phyloP scores from a whole-genome alignment of 176 grass and related monocot species.

The Hsuehochloa calcarea region DNA sequence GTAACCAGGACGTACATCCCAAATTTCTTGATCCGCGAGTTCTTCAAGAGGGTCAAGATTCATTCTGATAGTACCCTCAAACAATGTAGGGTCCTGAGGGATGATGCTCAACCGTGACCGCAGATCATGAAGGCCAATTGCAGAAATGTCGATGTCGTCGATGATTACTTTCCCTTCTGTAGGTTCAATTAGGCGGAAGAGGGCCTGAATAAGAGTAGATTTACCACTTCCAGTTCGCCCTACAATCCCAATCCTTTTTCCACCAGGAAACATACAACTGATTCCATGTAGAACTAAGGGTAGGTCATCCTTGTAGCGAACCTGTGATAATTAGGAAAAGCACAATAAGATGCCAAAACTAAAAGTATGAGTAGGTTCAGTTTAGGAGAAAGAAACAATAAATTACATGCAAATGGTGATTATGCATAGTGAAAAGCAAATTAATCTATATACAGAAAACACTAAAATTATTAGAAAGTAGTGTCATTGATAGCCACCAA shows the following conservation, averaged over 20 bases:
- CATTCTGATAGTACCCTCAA: constrained; percentile 89
- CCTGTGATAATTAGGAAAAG: constrained; percentile 41
- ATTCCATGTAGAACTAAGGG: constrained; percentile 82
- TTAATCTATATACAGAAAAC: neutral
- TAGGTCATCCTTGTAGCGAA: constrained; percentile 90
- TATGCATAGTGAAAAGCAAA: neutral
- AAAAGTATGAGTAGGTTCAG: neutral
- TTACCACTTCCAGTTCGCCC: constrained; percentile 99
- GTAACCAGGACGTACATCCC: constrained; percentile 58
- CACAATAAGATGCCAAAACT: constrained; percentile 15
- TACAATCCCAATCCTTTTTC: constrained; percentile 94
- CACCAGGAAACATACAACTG: constrained; percentile 79
- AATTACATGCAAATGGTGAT: neutral
- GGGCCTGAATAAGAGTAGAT: constrained; percentile 98
- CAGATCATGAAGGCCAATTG: constrained; percentile 91
- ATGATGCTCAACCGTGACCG: constrained; percentile 88
- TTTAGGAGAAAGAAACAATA: neutral
- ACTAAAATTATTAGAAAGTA: neutral
- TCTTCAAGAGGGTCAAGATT: constrained; percentile 95
- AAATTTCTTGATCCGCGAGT: constrained; percentile 73
- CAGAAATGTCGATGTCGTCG: constrained; percentile 69
- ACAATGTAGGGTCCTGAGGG: constrained; percentile 92
- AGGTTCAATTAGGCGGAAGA: constrained; percentile 95
- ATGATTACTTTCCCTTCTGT: constrained; percentile 71
- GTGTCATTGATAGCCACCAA: neutral